A percentile compares a stretch with the other conserved stretches of the same genome.
Conservation (phyloP, 129 eudicot genomes). For the Kitagawia praeruptora region DNA sequence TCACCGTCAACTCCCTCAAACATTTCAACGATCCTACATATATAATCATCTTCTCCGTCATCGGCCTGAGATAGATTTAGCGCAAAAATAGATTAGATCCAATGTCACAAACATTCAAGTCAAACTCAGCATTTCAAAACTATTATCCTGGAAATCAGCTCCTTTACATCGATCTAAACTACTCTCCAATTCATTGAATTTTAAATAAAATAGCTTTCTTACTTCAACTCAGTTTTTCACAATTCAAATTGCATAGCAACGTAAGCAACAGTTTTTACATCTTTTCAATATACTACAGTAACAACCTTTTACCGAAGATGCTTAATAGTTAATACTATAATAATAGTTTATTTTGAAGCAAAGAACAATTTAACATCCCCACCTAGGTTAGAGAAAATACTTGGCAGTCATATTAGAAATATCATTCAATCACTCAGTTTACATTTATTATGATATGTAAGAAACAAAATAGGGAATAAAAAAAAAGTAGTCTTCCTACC, state of each 20-base stretch:
- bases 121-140: too few species aligned
- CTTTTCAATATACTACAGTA: neutral
- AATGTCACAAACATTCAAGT: neutral
- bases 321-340: neutral
- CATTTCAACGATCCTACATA: conserved; percentile 63
- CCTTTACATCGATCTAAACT: neutral
- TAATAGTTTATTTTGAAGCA: too few species aligned
- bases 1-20: conserved; percentile 58
- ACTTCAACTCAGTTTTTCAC: neutral
- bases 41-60: conserved; percentile 41
- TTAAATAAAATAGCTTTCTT: too few species aligned
- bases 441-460: neutral
- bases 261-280: neutral
- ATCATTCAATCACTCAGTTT: neutral
- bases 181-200: neutral
- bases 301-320: neutral
- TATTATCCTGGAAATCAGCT: neutral
- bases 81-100: neutral
- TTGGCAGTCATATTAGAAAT: neutral
- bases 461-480: neutral
- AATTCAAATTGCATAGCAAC: neutral
- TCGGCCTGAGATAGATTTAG: conserved; percentile 35
- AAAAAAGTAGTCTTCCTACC: conserved; percentile 19
- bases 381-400: neutral
- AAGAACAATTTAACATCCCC: neutral